phyloP scores from a whole-genome alignment of 2,329 filamentous ascomycete species.

The Colletotrichum lentis region DNA sequence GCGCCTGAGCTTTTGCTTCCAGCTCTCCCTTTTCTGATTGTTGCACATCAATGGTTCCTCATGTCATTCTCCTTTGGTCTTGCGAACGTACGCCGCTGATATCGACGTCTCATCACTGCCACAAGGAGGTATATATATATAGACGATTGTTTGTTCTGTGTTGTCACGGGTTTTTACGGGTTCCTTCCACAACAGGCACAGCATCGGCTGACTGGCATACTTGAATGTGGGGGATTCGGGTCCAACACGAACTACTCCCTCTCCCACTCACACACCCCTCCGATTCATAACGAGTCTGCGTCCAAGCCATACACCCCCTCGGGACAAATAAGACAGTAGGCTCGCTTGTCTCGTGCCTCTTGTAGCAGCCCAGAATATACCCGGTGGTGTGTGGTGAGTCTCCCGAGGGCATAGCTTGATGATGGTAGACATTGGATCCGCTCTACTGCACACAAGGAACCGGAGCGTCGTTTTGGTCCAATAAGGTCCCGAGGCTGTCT shows the following conservation, averaged over 20 bases:
- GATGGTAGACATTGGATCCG: neutral
- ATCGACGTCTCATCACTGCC: too few relatives aligned
- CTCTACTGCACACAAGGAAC: too few relatives aligned
- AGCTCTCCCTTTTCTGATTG: too few relatives aligned
- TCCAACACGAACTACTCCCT: too few relatives aligned
- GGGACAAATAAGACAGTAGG: neutral
- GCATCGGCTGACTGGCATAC: too few relatives aligned
- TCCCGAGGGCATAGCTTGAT: neutral
- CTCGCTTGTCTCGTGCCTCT: too few relatives aligned
- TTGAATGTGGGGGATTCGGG: neutral
- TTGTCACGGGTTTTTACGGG: neutral
- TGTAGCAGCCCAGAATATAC: neutral
- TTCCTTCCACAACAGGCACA: neutral
- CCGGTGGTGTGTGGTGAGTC: neutral
- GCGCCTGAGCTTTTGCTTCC: constrained; percentile 11
- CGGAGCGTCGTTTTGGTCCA: neutral
- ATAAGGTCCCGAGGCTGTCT: neutral
- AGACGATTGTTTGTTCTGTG: neutral
- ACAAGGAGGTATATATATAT: too few relatives aligned
- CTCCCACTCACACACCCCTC: too few relatives aligned
- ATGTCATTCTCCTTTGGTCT: neutral
- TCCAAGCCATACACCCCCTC: too few relatives aligned
- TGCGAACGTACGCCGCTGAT: neutral
- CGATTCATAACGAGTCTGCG: too few relatives aligned
- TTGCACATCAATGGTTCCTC: neutral